Base-by-base conservation (phyloP, 2,329 filamentous ascomycete genomes). In the Ascochyta fabae region DNA sequence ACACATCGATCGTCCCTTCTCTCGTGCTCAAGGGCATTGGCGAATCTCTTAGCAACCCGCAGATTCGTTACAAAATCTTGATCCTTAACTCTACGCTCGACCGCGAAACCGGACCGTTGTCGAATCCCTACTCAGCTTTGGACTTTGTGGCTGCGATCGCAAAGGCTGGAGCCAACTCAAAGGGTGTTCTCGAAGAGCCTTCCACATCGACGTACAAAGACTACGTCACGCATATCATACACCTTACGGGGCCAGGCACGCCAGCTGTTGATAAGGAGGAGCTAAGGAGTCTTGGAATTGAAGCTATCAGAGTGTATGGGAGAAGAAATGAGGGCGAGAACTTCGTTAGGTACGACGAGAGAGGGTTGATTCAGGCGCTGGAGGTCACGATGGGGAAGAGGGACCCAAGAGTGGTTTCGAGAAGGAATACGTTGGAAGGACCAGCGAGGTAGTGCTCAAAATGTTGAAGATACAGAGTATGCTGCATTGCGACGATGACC, bases 141-240 rank as follows among this genome's bases (percentile, higher is more conserved):
- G 92, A 96, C 67, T 98, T 98, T 70, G 85, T 97, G 0, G 85
- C 83, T 10, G 91, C 94, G 0, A 89, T 98, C 42, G 86, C 86
- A 0, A 84, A 86, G 22, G 93, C 92, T 1, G 60, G 63, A 0
- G 65, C 66, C 3, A 84, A 92, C 63, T 92, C 88, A 7, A 60
- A 62, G 33, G 60, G 61, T 7, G 22, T 49, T 0, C 52, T 56
- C 6, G 60, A 48, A 0, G 51, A 48, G 4, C 56, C 64, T 0
- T 55, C 60, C 0, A 60, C 49, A 23, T 69, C 79, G 0, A 83
- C 87, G 6, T 89, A 87, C 66, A 81, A 76, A 24, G 80, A 78
- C 3, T 96, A 95, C 67, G 88, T 97, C 3, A 96, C 89, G 6
- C 93, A 97, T 71, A 74, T 97, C 13, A 81, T 97, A 6, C 89